phyloP scores from a whole-genome alignment of 2,329 filamentous ascomycete genomes.

The Stemphylium vesicarium region DNA sequence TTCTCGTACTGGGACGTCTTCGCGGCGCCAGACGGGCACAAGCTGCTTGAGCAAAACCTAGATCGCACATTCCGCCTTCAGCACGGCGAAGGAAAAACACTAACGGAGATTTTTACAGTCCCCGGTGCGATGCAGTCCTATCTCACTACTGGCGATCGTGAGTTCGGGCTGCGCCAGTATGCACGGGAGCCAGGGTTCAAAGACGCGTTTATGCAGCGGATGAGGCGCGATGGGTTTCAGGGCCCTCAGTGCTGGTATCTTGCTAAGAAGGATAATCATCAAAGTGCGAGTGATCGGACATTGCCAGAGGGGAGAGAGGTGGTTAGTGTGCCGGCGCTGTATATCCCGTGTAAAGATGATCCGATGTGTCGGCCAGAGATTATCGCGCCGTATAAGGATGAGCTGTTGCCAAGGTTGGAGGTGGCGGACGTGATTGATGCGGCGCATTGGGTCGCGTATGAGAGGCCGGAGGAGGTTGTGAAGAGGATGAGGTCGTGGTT shows the following conservation, averaged over 20 bases:
- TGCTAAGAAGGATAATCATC: conserved; percentile 29
- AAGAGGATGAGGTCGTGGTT: conserved; percentile 19
- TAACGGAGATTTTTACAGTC: conserved; percentile 48
- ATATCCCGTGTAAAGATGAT: conserved; percentile 32
- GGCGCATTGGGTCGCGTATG: conserved; percentile 47
- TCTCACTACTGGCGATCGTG: conserved; percentile 14
- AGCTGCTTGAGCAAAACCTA: conserved; percentile 49
- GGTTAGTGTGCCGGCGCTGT: conserved; percentile 49
- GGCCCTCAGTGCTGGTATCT: conserved; percentile 50
- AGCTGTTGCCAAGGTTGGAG: conserved; percentile 41
- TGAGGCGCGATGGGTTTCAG: conserved; percentile 43
- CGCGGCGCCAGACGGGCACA: conserved; percentile 47
- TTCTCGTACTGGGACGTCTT: conserved; percentile 58
- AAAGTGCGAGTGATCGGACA: conserved; percentile 36
- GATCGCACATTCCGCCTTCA: conserved; percentile 48
- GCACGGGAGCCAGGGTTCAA: conserved; percentile 41
- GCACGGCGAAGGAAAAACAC: conserved; percentile 44
- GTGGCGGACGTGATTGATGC: conserved; percentile 40
- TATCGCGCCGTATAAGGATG: background rate
- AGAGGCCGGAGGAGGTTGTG: conserved; percentile 43
- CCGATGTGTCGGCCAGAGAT: no score
- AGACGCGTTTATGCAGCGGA: conserved; percentile 44
- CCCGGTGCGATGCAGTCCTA: conserved; percentile 45
- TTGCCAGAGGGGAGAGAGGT: conserved; percentile 24
- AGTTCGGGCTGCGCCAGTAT: conserved; percentile 37